Base-by-base conservation (phyloP, 495 filamentous ascomycete genomes). In the Penicillium maclennaniae region DNA sequence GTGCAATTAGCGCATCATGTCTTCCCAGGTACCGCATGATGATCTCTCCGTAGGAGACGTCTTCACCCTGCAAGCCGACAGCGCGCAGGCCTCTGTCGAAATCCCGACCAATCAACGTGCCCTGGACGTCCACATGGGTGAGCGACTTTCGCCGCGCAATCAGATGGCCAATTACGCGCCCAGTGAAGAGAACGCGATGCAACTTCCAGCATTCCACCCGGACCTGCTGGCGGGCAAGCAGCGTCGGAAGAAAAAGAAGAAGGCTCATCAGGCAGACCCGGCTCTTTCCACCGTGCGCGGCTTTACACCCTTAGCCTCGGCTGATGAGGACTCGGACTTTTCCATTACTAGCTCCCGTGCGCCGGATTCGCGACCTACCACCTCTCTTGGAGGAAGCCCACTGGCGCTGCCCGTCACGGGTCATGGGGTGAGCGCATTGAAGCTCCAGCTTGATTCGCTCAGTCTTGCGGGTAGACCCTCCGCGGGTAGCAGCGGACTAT, bases 231-330 rank as follows among this genome's bases (percentile, higher is more conserved):
- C 68, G 34, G 58, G 70, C 43, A 69, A 73, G 59, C 58, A 68
- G 60, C 62, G 66, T 43, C 59, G 71, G 39, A 76, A 72, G 56
- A 74, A 71, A 53, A 85, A 77, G 66, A 82, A 79, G 62, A 74
- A 78, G 54, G 65, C 64, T 50, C 59, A 61, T 9, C 61, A 71
- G 51, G 81, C 79, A 23, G 73, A 80, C 34, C 81, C 83, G 38
- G 89, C 91, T 39, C 73, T 84, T 54, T 86, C 79, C 26, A 88
- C 86, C 34, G 83, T 92, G 40, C 85, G 83, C 60, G 91, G 91
- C 6, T 92, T 95, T 60, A 91, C 87, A n/a, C 88, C 90, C n/a
- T 72, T 80, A n/a, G 82, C 81, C 17, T 93, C 90, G 44, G 88
- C 81, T 38, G 89, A 91, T 58, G 91, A 95, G 62, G 91, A 93